Evolutionary conservation across 495 filamentous ascomycete genomes (phyloP).

Genomic region (Annulohypoxylon bovei): DNA sequence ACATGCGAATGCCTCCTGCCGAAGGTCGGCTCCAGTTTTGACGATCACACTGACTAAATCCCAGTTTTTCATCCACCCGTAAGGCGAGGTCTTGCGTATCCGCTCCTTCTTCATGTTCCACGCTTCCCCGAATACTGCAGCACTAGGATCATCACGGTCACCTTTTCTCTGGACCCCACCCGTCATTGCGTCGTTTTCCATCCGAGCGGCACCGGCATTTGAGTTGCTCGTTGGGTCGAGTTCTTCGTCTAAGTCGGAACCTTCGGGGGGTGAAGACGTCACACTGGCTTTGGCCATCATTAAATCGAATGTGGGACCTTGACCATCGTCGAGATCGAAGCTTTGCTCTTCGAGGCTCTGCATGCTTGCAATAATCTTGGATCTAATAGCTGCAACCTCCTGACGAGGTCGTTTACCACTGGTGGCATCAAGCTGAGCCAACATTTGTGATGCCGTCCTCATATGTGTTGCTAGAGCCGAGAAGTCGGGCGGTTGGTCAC

Average conservation of each 20-base stretch:
- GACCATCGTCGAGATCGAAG: conserved; percentile 69
- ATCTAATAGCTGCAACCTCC: conserved; percentile 78
- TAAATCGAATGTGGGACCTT: conserved; percentile 73
- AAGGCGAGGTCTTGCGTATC: conserved; percentile 77
- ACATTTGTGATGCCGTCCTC: conserved; percentile 81
- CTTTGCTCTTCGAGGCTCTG: conserved; percentile 83
- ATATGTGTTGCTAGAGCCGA: conserved; percentile 81
- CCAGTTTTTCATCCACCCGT: conserved; percentile 83
- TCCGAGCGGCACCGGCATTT: conserved; percentile 75
- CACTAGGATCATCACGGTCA: conserved; percentile 81
- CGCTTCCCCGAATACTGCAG: conserved; percentile 80
- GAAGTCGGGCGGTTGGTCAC: conserved; percentile 71
- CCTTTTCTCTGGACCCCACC: conserved; percentile 78
- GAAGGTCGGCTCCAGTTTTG: conserved; percentile 78
- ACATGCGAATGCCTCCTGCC: conserved; percentile 82
- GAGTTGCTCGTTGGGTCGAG: conserved; percentile 62
- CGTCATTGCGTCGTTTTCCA: conserved; percentile 85
- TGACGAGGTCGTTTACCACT: conserved; percentile 74
- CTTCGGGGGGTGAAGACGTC: conserved; percentile 44
- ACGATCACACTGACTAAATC: conserved; percentile 82
- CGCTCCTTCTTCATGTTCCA: conserved; percentile 80
- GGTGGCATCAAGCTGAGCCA: conserved; percentile 78
- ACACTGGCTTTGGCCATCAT: conserved; percentile 69
- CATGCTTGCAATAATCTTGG: conserved; percentile 85
- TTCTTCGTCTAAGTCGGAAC: conserved; percentile 56